Evolutionary conservation across 78 protist species (phyloP).

Genomic region (Dictyostelium intermedium): DNA sequence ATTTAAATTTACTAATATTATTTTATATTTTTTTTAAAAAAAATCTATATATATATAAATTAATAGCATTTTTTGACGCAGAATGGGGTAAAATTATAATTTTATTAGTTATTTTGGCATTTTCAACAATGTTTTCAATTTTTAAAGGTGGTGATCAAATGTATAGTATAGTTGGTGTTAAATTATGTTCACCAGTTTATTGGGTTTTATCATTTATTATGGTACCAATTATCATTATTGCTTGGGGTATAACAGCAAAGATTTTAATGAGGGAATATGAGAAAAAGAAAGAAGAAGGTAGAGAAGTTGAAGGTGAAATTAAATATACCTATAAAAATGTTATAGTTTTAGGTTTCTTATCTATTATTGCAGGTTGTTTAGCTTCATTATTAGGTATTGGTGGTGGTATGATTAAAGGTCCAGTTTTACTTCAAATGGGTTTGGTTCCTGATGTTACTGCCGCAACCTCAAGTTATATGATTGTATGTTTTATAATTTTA

Average conservation of each 20-base stretch:
- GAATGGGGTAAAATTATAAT: slow-evolving; percentile 43
- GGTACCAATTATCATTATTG: slow-evolving; percentile 34
- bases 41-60: too few relatives aligned
- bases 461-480: slow-evolving; percentile 76
- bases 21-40: too few relatives aligned
- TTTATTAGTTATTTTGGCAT: slow-evolving; percentile 4
- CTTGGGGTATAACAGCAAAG: slow-evolving; percentile 40
- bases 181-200: slow-evolving; percentile 50
- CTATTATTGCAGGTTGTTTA: slow-evolving; percentile 49
- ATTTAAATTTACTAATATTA: too few relatives aligned
- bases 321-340: slow-evolving; percentile 34
- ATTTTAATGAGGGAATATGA: not conserved
- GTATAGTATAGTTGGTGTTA: slow-evolving; percentile 20
- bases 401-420: slow-evolving; percentile 83
- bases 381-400: slow-evolving; percentile 79
- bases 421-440: slow-evolving; percentile 73
- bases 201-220: slow-evolving; percentile 62
- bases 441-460: slow-evolving; percentile 62
- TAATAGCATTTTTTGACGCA: slow-evolving; percentile 44
- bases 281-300: not conserved
- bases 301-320: slow-evolving; percentile 64
- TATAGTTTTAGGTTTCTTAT: slow-evolving; percentile 1
- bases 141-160: slow-evolving; percentile 67
- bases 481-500: not conserved
- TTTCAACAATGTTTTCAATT: slow-evolving; percentile 61